Evolutionary conservation across 345 rosid genomes (phyloP).

Genomic region (Clarkia xantiana): DNA sequence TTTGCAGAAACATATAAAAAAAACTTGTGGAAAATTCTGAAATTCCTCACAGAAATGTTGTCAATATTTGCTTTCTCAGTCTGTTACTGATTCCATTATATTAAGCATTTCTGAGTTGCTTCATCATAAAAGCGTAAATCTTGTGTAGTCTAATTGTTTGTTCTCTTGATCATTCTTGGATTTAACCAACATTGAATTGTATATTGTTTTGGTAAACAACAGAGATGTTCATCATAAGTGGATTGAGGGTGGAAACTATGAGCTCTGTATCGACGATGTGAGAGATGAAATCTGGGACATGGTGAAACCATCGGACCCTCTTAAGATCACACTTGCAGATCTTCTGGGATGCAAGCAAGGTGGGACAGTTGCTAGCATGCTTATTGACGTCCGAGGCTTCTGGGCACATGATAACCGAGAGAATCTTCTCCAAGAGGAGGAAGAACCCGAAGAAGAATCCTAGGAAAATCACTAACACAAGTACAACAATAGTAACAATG

Average conservation of each 20-base stretch:
- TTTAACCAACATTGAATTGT: too few species aligned
- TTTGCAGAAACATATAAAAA: slow-evolving; percentile 24
- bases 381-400: slow-evolving; percentile 89
- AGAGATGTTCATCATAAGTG: slow-evolving; percentile 98
- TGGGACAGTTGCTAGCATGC: slow-evolving; percentile 96
- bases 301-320: slow-evolving; percentile 88
- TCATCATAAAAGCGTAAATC: too few species aligned
- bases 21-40: background rate
- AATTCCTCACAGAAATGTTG: background rate
- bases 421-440: slow-evolving; percentile 97
- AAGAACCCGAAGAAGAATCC: slow-evolving; percentile 55
- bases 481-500: too few species aligned
- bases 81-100: too few species aligned
- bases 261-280: slow-evolving; percentile 89
- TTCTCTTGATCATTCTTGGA: background rate
- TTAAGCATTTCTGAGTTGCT: too few species aligned
- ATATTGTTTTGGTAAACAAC: slow-evolving; percentile 8
- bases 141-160: too few species aligned
- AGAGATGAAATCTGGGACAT: slow-evolving; percentile 99
- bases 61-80: background rate
- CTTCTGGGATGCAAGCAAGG: slow-evolving; percentile 90
- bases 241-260: slow-evolving; percentile 99
- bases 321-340: slow-evolving; percentile 57
- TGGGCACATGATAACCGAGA: slow-evolving; percentile 99
- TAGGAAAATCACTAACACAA: slow-evolving; percentile 1